These are phyloP conservation scores for Clarireedia homoeocarpa DNA, from an alignment of 2,329 filamentous ascomycete genomes.

Conservation along the genomic window DNA sequence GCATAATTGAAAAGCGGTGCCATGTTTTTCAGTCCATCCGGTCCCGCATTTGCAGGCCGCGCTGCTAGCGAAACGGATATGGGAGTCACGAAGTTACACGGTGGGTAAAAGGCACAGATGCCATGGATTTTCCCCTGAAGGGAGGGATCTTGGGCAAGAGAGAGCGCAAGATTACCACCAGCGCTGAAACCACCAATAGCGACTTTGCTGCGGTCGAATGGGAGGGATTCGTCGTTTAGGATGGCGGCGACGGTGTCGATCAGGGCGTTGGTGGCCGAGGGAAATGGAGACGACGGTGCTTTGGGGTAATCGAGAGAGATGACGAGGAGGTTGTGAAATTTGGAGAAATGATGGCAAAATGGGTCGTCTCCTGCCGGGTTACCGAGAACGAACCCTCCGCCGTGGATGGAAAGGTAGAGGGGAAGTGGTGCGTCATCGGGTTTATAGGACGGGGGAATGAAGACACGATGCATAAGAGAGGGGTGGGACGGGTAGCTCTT, in stretches of 20 bases:
- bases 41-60: conserved; percentile 18
- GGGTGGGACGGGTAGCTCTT: conserved; percentile 8
- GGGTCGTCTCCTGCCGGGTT: conserved; percentile 36
- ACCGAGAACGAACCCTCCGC: conserved; percentile 41
- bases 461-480: conserved; percentile 5
- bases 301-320: conserved; percentile 43
- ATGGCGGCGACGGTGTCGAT: conserved; percentile 35
- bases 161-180: conserved; percentile 40
- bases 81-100: conserved; percentile 32
- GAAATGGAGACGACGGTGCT: conserved; percentile 38
- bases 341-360: conserved; percentile 38
- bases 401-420: conserved; percentile 40
- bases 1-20: conserved; percentile 13
- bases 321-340: conserved; percentile 35
- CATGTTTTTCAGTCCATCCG: conserved; percentile 12
- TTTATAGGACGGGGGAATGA: conserved; percentile 1
- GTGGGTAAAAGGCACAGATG: conserved; percentile 37
- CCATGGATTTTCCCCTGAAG: conserved; percentile 29
- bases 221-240: conserved; percentile 36
- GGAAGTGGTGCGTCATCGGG: conserved; percentile 1
- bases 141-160: conserved; percentile 32
- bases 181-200: conserved; percentile 42
- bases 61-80: conserved; percentile 23
- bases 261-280: conserved; percentile 36
- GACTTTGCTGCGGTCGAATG: conserved; percentile 35